Evolutionary conservation across 148 eudicot species (phyloP).

Genomic region (Chenopodium berlandieri): DNA sequence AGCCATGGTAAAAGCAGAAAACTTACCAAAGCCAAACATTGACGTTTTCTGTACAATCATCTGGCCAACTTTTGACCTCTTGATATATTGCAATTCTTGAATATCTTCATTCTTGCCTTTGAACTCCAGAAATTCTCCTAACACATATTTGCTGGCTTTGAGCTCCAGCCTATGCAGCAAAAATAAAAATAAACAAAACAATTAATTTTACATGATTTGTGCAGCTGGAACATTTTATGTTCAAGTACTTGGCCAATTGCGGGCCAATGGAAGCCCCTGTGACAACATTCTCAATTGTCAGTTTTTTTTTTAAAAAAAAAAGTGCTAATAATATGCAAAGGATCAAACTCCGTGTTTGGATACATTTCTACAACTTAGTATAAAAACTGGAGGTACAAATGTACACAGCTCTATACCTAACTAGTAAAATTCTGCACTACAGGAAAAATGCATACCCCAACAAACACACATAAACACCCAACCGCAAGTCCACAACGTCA

Average conservation of each 20-base stretch:
- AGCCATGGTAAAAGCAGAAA: neutral
- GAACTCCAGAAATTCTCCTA: slow-evolving; percentile 85
- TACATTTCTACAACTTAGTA: neutral
- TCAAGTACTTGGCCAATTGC: neutral
- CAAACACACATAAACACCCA: neutral
- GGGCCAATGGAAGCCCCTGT: neutral
- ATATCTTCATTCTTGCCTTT: slow-evolving; percentile 86
- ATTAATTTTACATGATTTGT: neutral
- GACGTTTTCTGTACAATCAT: slow-evolving; percentile 72
- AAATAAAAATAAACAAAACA: neutral
- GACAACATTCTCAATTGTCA: neutral
- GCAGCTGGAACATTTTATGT: neutral
- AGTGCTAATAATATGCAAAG: neutral
- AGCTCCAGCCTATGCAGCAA: slow-evolving; percentile 70
- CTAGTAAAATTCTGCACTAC: neutral
- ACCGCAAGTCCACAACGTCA: too few species aligned
- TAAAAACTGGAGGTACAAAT: neutral
- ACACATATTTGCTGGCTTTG: slow-evolving; percentile 56
- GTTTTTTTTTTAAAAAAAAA: neutral
- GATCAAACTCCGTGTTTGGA: neutral
- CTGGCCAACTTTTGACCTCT: slow-evolving; percentile 79
- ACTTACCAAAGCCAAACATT: slow-evolving; percentile 84
- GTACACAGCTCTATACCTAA: neutral
- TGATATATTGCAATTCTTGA: slow-evolving; percentile 56
- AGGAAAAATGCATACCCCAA: neutral